Evolutionary conservation across 2,329 filamentous ascomycete genomes (phyloP), one percentile per base, ranked within the genome.

Genomic region (Apiospora koreana): DNA sequence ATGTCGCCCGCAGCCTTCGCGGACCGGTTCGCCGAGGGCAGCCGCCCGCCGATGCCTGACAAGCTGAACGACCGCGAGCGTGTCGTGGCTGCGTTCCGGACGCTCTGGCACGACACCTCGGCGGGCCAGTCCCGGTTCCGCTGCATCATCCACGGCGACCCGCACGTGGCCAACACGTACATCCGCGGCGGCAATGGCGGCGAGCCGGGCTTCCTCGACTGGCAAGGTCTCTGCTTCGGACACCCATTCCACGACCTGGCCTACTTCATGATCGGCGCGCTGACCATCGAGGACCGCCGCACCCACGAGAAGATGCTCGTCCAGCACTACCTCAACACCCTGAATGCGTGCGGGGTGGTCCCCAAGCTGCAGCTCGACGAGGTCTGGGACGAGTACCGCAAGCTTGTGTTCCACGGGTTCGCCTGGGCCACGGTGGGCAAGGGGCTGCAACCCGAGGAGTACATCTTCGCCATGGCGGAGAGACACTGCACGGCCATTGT

Each of bases 151-250:
- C 83, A 85, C 69, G 83, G 82, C 12, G 83, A 85, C 68, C 78
- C 82, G 14, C 83, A 84, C 70, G 76, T 82, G 12, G 82, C 82
- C 41, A 85, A 84, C 72, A 78, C 81, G 16, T 84, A 81, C 73
- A 80, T 84, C 62, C 79, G 79, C 1, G 9, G 9, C 1, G 9
- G 9, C 6, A 23, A 16, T 9, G 62, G 62, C 21, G 62, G 62
- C 25, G n/a, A 21, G 4, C 31, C 58, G 21, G 35, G 58, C 18
- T 65, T 65, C 35, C 21, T 65, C 16, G 58, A 41, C 31, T 65
- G 31, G 31, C 58, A 65, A 35, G 31, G 58, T 5, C 31, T 65
- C n/a, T 41, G 31, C 31, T 65, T 65, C 35, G 58, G 35, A 1
- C 38, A n/a, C 21, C 58, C 58, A 2, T 65, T 65, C 38, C 58